Evolutionary conservation across 2,329 filamentous ascomycete species (phyloP).

Genomic region (Pleomassaria siparia): DNA sequence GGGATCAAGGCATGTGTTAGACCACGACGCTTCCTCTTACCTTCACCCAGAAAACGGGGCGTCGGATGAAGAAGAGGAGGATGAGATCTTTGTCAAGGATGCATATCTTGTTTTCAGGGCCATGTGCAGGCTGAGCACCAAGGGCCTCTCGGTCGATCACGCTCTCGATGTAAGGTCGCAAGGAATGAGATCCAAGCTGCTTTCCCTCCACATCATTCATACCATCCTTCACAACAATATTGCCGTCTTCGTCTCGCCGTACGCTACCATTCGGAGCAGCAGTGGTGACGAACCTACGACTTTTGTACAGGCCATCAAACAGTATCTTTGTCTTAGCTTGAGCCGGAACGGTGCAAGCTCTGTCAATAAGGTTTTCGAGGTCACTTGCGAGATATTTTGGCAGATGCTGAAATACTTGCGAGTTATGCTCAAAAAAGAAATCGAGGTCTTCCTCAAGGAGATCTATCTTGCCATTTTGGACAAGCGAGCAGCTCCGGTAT

Average conservation of each 20-base stretch:
- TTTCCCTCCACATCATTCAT: slow-evolving; percentile 93
- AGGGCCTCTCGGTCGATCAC: slow-evolving; percentile 84
- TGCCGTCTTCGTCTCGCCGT: slow-evolving; percentile 83
- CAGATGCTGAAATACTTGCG: slow-evolving; percentile 93
- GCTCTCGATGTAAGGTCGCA: slow-evolving; percentile 90
- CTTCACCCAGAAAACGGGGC: slow-evolving; percentile 48
- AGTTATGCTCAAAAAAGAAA: slow-evolving; percentile 95
- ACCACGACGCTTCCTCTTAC: slow-evolving; percentile 43
- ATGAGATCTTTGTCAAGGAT: slow-evolving; percentile 96
- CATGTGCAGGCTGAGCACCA: slow-evolving; percentile 96
- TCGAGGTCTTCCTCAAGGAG: slow-evolving; percentile 97
- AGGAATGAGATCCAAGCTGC: slow-evolving; percentile 94
- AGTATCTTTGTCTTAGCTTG: slow-evolving; percentile 92
- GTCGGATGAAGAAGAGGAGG: slow-evolving; percentile 71
- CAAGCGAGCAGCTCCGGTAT: slow-evolving; percentile 78
- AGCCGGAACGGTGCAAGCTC: slow-evolving; percentile 95
- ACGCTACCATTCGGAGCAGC: slow-evolving; percentile 89
- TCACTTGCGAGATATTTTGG: slow-evolving; percentile 97
- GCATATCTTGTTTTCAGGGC: slow-evolving; percentile 96
- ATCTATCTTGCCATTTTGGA: slow-evolving; percentile 93
- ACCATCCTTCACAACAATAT: slow-evolving; percentile 95
- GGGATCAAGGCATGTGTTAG: slow-evolving; percentile 48
- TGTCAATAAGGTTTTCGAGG: slow-evolving; percentile 88
- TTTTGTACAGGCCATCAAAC: slow-evolving; percentile 93
- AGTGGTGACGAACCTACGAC: slow-evolving; percentile 84